Conservation (phyloP, 768 basidiomycete genomes). For the Rhodosporidiobolus odoratus region DNA sequence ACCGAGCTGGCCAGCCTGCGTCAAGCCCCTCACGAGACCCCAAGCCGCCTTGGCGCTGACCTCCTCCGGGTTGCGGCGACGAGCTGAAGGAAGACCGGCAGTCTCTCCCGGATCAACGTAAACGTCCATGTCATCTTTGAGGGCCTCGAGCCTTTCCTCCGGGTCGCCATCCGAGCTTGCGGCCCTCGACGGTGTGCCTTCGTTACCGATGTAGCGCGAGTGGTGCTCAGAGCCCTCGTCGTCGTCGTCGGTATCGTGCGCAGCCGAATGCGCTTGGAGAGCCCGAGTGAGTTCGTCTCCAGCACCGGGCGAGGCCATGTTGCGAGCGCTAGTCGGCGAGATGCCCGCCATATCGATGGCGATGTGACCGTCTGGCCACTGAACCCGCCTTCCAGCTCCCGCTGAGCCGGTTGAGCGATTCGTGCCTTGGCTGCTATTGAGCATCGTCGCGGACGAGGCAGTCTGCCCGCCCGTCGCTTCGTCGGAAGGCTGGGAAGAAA, state of each 20-base stretch:
- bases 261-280: constrained; percentile 24
- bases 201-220: constrained; percentile 10
- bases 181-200: constrained; percentile 18
- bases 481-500: constrained; percentile 1
- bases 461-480: constrained; percentile 10
- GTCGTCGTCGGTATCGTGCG: constrained; percentile 6
- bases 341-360: constrained; percentile 22
- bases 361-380: constrained; percentile 31
- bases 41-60: constrained; percentile 35
- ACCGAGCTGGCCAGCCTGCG: background rate
- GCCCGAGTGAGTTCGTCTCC: constrained; percentile 25
- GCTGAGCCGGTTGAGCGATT: background rate
- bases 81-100: constrained; percentile 58
- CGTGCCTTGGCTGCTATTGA: constrained; percentile 9
- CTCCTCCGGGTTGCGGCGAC: constrained; percentile 34
- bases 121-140: constrained; percentile 39
- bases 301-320: constrained; percentile 25
- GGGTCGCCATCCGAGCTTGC: constrained; percentile 35
- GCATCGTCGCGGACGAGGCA: constrained; percentile 20
- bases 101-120: constrained; percentile 63
- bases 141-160: constrained; percentile 19
- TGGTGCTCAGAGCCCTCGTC: constrained; percentile 9
- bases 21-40: constrained; percentile 28
- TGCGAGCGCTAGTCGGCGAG: constrained; percentile 12
- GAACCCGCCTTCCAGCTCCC: constrained; percentile 13